These are phyloP conservation scores for Hypoxylon subgilvum DNA, from an alignment of 495 filamentous ascomycete genomes.

Conservation along the genomic window DNA sequence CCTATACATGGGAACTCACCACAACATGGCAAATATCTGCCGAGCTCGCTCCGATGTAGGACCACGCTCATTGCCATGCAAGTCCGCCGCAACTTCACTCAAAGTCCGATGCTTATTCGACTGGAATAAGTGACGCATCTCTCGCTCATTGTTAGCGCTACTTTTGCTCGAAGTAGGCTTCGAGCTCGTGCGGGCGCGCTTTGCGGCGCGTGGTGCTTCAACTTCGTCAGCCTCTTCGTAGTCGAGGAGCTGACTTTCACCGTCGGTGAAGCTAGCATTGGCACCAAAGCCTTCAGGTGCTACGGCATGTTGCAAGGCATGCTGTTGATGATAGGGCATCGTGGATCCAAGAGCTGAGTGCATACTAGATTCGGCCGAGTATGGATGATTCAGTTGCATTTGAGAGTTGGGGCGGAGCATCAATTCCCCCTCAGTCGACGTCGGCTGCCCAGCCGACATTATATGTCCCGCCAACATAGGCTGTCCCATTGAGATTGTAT, in stretches of 20 bases:
- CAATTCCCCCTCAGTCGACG: constrained; percentile 74
- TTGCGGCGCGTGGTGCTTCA: constrained; percentile 62
- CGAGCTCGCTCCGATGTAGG: constrained; percentile 92
- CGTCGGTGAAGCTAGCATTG: constrained; percentile 67
- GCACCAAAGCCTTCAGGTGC: constrained; percentile 59
- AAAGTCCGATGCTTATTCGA: constrained; percentile 76
- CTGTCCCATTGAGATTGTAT: constrained; percentile 38
- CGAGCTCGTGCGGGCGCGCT: constrained; percentile 43
- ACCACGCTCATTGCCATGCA: constrained; percentile 64
- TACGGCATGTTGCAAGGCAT: constrained; percentile 59
- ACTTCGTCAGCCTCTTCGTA: constrained; percentile 70
- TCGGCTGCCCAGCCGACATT: constrained; percentile 44
- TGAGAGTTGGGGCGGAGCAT: constrained; percentile 64
- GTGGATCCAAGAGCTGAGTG: constrained; percentile 56
- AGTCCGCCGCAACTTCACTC: constrained; percentile 81
- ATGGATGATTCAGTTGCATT: constrained; percentile 59
- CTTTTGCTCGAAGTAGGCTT: constrained; percentile 70
- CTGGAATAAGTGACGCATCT: constrained; percentile 82
- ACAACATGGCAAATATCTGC: constrained; percentile 97
- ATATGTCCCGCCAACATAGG: constrained; percentile 64
- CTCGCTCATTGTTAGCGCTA: constrained; percentile 85
- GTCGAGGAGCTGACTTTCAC: constrained; percentile 70
- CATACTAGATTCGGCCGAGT: constrained; percentile 58
- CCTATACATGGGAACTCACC: constrained; percentile 66
- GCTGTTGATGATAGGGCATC: constrained; percentile 59